Evolutionary conservation across 805 yeast species (phyloP).

Genomic region (Ascoidea tarda): DNA sequence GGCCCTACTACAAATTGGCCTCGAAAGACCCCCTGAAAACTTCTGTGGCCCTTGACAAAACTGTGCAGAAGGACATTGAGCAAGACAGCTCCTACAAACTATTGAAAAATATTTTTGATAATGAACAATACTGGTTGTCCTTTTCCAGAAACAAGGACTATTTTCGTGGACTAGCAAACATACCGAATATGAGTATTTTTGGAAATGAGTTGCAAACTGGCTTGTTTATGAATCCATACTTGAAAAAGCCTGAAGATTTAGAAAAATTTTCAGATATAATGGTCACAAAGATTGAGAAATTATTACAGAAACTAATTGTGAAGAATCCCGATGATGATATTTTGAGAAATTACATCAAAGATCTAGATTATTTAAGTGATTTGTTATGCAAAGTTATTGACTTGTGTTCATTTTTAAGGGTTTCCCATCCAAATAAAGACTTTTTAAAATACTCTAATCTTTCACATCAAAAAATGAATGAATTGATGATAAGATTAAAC

Average conservation of each 20-base stretch:
- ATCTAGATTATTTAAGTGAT: slow-evolving; percentile 77
- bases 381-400: slow-evolving; percentile 86
- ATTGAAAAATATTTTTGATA: slow-evolving; percentile 43
- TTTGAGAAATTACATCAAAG: slow-evolving; percentile 35
- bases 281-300: slow-evolving; percentile 43
- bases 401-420: slow-evolving; percentile 82
- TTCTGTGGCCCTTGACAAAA: background rate
- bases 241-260: slow-evolving; percentile 60
- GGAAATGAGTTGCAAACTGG: slow-evolving; percentile 27
- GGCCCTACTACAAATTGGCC: too few relatives aligned
- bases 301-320: slow-evolving; percentile 41
- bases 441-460: slow-evolving; percentile 75
- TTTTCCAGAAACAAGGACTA: slow-evolving; percentile 1
- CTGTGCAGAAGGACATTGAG: background rate
- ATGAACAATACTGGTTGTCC: slow-evolving; percentile 35
- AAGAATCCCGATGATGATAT: slow-evolving; percentile 29
- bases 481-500: slow-evolving; percentile 84
- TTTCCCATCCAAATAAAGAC: slow-evolving; percentile 63
- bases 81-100: slow-evolving; percentile 9
- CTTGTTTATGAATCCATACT: slow-evolving; percentile 57
- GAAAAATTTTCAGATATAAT: slow-evolving; percentile 52
- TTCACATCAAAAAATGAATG: slow-evolving; percentile 80
- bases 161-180: slow-evolving; percentile 2
- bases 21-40: background rate
- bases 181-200: slow-evolving; percentile 2